Base-by-base conservation (phyloP, 169 alveolate species). In the Plasmodium gonderi region DNA sequence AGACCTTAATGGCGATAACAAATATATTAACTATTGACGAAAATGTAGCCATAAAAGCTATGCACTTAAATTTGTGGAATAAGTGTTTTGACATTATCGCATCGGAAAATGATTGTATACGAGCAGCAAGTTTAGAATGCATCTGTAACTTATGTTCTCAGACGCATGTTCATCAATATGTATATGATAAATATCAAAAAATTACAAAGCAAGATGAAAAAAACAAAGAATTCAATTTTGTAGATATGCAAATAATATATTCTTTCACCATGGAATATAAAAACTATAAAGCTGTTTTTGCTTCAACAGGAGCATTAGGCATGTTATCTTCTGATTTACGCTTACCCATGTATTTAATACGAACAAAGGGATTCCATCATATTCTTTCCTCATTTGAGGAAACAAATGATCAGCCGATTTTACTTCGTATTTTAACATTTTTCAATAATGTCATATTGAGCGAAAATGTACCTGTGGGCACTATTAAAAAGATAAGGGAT, bases 101-200 rank as follows among this genome's bases (percentile, higher is more conserved):
- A 87, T 54, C 93, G 31, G 93, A 87, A 74, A 87, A 87, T 75
- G 80, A 75, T 4, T 60, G 40, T 45, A 49, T 87, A 75, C 42
- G 79, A 78, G 42, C 87, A 0, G 89, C 93, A 31, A 75, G 89
- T 67, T 87, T 87, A 87, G 93, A 87, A 67, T 87, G 93, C 45
- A 87, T 87, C 40, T 87, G 93, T 47, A 87, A 87, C 79, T 87
- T 87, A 42, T 87, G 93, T 51, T 74, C 93, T 4, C 93, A 87
- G 68, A 17, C 93, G 3, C 42, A 87, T 65, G 93, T 87, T 33
- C 93, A 87, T 87, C 87, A 87, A 67, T 87, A 87, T 45, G 45
- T 87, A 20, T 87, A 87, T 38, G 79, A 87, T 49, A 87, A 87
- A 44, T 87, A 87, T 87, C 82, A 87, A 87, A 87, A 75, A 75